Evolutionary conservation across 2,329 filamentous ascomycete genomes (phyloP).

Genomic region (Talaromyces rugulosus): DNA sequence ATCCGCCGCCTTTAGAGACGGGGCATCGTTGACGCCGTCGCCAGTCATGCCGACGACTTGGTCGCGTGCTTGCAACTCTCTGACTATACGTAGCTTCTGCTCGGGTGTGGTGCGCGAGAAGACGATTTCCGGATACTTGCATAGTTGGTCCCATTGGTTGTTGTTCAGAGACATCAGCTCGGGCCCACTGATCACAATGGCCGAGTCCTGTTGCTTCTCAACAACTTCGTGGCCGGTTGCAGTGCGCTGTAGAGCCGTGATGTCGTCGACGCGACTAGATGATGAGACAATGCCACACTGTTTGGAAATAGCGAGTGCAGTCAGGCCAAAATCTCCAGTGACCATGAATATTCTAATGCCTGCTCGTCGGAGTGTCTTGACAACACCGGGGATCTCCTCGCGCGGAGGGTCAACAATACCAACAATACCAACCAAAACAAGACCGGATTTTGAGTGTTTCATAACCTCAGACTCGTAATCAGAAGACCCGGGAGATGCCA

Average conservation of each 20-base stretch:
- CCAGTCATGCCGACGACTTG: conserved; percentile 54
- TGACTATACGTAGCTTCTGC: conserved; percentile 76
- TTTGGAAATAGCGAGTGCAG: conserved; percentile 66
- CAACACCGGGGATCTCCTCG: conserved; percentile 56
- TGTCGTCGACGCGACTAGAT: conserved; percentile 50
- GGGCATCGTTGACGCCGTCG: conserved; percentile 40
- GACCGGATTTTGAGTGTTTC: conserved; percentile 45
- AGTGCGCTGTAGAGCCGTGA: conserved; percentile 44
- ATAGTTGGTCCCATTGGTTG: conserved; percentile 64
- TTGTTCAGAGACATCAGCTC: conserved; percentile 64
- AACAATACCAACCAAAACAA: conserved; percentile 54
- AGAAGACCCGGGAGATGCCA: conserved; percentile 40
- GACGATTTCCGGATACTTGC: conserved; percentile 66
- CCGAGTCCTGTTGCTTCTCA: conserved; percentile 18
- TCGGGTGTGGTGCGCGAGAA: conserved; percentile 74
- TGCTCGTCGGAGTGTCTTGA: conserved; percentile 62
- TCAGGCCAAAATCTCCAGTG: conserved; percentile 73
- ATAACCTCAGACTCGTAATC: conserved; percentile 57
- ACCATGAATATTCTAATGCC: conserved; percentile 79
- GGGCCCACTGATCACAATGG: conserved; percentile 61
- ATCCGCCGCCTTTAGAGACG: conserved; percentile 50
- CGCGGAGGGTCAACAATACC: conserved; percentile 59
- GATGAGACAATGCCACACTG: conserved; percentile 66
- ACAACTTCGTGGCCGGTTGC: conserved; percentile 13
- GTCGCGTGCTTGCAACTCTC: conserved; percentile 62